Evolutionary conservation across 192 early-diverging fungal genomes (phyloP).

Genomic region (Entomortierella beljakovae): DNA sequence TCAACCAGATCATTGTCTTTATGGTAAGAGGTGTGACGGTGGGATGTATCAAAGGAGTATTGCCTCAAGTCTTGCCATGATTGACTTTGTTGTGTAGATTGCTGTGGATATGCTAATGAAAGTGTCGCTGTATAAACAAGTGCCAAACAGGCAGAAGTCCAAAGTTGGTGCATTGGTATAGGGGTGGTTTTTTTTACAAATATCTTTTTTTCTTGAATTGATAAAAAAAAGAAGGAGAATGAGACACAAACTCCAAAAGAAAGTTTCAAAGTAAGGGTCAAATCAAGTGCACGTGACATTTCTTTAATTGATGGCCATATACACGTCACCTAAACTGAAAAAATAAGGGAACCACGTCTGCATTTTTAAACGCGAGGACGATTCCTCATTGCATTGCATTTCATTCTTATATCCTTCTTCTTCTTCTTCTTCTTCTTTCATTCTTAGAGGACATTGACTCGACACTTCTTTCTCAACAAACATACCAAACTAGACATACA

Average conservation of each 20-base stretch:
- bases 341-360: neutral
- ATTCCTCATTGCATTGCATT: neutral
- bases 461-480: neutral
- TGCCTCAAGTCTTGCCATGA: conserved; percentile 15
- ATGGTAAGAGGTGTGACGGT: conserved; percentile 1
- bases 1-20: neutral
- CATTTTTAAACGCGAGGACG: neutral
- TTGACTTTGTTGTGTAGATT: neutral
- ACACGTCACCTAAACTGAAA: too few species aligned
- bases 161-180: conserved; percentile 11
- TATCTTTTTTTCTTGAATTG: too few species aligned
- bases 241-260: too few species aligned
- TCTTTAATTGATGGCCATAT: too few species aligned
- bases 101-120: conserved; percentile 20
- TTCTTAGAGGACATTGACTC: neutral
- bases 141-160: conserved; percentile 17
- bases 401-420: too few species aligned
- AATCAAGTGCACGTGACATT: too few species aligned
- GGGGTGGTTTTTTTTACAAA: neutral
- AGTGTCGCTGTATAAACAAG: conserved; percentile 21
- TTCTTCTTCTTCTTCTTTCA: too few species aligned
- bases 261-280: too few species aligned
- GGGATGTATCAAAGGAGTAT: conserved; percentile 1
- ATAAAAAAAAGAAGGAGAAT: too few species aligned
- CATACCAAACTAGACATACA: neutral